Percentiles rank a stretch among this genome's conserved stretches.
phyloP scores from a whole-genome alignment of 2,329 filamentous ascomycete species.

The Pseudogymnoascus sp. region DNA sequence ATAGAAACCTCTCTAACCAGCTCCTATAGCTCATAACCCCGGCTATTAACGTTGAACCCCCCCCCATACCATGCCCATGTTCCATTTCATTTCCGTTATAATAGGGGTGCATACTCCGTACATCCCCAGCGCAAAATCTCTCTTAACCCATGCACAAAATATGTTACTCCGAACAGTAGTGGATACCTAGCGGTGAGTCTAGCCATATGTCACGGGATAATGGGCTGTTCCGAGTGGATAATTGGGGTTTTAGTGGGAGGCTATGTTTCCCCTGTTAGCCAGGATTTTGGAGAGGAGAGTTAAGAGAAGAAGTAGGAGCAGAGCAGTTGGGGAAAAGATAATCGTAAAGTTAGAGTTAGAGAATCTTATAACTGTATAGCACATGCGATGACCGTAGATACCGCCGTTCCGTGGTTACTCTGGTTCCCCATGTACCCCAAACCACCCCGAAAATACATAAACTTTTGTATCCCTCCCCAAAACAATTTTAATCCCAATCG shows the following conservation, averaged over 20 bases:
- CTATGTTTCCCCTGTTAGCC: not conserved
- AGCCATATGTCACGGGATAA: not conserved
- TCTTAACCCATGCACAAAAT: not conserved
- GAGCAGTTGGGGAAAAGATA: not conserved
- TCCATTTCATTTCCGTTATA: not conserved
- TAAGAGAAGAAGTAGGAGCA: too few species aligned
- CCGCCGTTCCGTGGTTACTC: not conserved
- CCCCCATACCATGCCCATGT: too few species aligned
- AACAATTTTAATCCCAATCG: not conserved
- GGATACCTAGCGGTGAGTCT: not conserved
- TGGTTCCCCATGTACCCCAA: too few species aligned
- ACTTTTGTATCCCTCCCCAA: not conserved
- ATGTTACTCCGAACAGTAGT: not conserved
- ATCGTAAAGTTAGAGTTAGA: not conserved
- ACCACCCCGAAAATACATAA: not conserved
- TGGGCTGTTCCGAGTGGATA: not conserved
- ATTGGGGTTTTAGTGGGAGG: not conserved
- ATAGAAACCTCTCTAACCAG: too few species aligned
- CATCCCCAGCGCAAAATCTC: not conserved
- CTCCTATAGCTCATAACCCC: too few species aligned
- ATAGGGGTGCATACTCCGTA: not conserved
- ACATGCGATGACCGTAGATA: not conserved
- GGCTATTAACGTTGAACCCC: not conserved
- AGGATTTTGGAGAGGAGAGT: not conserved
- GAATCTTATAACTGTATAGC: too few species aligned